Percentiles rank a stretch among this genome's conserved stretches.
These are phyloP conservation scores for Trichoderma endophyticum DNA, from an alignment of 2,329 filamentous ascomycete species.

Conservation along the genomic window DNA sequence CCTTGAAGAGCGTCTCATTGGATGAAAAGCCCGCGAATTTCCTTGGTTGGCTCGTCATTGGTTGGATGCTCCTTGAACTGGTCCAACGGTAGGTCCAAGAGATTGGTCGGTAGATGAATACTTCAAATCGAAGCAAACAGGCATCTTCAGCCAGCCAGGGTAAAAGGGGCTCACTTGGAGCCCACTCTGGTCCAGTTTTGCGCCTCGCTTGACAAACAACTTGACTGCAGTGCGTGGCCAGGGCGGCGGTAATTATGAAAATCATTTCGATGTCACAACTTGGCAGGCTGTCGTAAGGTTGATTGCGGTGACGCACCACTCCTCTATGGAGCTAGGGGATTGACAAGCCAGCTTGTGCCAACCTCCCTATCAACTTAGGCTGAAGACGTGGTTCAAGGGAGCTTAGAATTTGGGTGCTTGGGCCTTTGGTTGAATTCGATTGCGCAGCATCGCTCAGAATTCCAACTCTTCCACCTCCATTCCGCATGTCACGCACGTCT, in stretches of 20 bases:
- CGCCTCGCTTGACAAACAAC: neutral
- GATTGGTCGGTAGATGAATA: neutral
- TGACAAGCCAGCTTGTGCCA: neutral
- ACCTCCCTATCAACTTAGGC: neutral
- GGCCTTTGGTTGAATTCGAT: neutral
- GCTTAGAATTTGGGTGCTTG: neutral
- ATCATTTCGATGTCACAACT: neutral
- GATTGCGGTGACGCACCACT: neutral
- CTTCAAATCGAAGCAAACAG: neutral
- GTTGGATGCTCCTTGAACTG: neutral
- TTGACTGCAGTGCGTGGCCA: neutral
- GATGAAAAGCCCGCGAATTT: too few species aligned
- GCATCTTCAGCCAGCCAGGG: neutral
- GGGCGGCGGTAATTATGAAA: neutral
- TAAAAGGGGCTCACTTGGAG: neutral
- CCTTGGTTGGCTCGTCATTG: too few species aligned
- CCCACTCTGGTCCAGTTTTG: neutral
- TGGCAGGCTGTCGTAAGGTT: neutral
- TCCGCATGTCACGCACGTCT: constrained; percentile 72
- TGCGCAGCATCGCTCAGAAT: constrained; percentile 40
- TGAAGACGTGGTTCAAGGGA: neutral
- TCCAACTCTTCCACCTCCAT: constrained; percentile 78
- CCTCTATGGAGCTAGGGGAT: neutral
- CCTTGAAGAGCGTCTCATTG: too few species aligned
- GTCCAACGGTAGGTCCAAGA: neutral